A percentile compares a stretch with the other conserved stretches of the same genome.
Conservation (phyloP, 139 green algal genomes). For the Trebouxia sp. region DNA sequence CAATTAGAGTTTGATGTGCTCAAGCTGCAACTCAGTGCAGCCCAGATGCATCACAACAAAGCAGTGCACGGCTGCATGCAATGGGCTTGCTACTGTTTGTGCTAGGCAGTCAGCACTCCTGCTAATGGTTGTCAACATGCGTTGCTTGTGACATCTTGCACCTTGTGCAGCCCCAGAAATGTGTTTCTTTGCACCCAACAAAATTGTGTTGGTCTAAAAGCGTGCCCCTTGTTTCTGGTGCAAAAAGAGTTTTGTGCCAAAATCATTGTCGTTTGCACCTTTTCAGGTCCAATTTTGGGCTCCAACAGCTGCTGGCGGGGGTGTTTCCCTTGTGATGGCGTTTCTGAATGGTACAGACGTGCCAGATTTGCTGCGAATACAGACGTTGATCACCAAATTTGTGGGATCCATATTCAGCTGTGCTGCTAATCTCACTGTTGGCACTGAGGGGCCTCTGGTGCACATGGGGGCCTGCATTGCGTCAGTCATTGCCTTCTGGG, state of each 20-base stretch:
- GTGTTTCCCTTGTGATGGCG: slow-evolving; percentile 87
- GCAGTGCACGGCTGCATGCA: too few relatives aligned
- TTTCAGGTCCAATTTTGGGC: slow-evolving; percentile 77
- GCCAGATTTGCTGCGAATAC: slow-evolving; percentile 47
- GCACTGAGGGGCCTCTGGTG: slow-evolving; percentile 87
- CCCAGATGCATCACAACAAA: too few relatives aligned
- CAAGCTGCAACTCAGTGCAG: too few relatives aligned
- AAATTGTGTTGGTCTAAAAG: background rate
- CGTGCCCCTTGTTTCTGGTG: background rate
- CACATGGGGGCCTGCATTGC: slow-evolving; percentile 87
- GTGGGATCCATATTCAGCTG: slow-evolving; percentile 40
- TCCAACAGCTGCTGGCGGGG: slow-evolving; percentile 72
- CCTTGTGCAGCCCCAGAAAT: background rate
- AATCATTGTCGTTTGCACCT: background rate
- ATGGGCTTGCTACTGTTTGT: too few relatives aligned
- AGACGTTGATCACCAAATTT: slow-evolving; percentile 46
- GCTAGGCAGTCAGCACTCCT: too few relatives aligned
- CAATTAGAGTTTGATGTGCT: too few relatives aligned
- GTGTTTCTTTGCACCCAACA: background rate
- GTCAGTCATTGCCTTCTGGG: slow-evolving; percentile 62
- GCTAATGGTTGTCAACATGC: too few relatives aligned
- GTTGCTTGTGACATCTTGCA: background rate
- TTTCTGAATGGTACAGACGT: slow-evolving; percentile 71
- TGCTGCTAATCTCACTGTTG: slow-evolving; percentile 43
- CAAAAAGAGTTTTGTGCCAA: background rate